These are phyloP conservation scores for Cystobasidium sp. DNA, from an alignment of 1,284 basidiomycete species.

Conservation along the genomic window DNA sequence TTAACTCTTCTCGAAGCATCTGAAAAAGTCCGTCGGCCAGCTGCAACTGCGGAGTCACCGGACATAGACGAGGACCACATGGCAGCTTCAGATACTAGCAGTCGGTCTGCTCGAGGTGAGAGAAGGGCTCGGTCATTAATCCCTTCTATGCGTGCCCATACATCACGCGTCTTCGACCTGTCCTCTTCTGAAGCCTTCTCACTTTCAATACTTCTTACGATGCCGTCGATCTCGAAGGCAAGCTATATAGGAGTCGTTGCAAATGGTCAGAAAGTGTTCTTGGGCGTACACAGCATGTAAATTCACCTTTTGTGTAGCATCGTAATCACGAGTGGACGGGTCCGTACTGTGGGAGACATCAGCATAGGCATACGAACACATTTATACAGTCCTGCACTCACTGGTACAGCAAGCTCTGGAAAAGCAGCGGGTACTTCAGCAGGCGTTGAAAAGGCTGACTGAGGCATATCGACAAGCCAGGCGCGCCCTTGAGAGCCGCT, in stretches of 20 bases:
- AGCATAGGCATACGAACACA: background rate
- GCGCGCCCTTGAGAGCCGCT: conserved; percentile 84
- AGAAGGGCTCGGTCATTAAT: conserved; percentile 74
- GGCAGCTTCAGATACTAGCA: conserved; percentile 81
- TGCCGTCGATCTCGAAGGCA: conserved; percentile 94
- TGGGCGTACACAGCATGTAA: background rate
- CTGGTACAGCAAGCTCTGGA: conserved; percentile 58
- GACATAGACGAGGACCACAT: conserved; percentile 55
- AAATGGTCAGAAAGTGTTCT: conserved; percentile 57
- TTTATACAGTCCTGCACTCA: conserved; percentile 24
- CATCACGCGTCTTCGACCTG: conserved; percentile 88
- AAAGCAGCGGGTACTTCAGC: conserved; percentile 94
- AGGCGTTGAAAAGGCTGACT: conserved; percentile 97
- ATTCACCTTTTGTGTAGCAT: conserved; percentile 67
- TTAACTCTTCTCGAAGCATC: conserved; percentile 46
- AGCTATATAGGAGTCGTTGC: conserved; percentile 63
- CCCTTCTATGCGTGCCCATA: conserved; percentile 93
- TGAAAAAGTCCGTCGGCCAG: conserved; percentile 53
- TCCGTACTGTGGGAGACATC: conserved; percentile 69
- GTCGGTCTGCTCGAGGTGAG: conserved; percentile 80
- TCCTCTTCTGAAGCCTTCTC: conserved; percentile 96
- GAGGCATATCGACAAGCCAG: conserved; percentile 87
- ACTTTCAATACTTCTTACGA: conserved; percentile 94
- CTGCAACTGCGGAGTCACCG: conserved; percentile 36
- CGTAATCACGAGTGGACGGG: conserved; percentile 94